Base-by-base conservation (phyloP, 1,284 basidiomycete genomes). In the Moesziomyces aphidis region DNA sequence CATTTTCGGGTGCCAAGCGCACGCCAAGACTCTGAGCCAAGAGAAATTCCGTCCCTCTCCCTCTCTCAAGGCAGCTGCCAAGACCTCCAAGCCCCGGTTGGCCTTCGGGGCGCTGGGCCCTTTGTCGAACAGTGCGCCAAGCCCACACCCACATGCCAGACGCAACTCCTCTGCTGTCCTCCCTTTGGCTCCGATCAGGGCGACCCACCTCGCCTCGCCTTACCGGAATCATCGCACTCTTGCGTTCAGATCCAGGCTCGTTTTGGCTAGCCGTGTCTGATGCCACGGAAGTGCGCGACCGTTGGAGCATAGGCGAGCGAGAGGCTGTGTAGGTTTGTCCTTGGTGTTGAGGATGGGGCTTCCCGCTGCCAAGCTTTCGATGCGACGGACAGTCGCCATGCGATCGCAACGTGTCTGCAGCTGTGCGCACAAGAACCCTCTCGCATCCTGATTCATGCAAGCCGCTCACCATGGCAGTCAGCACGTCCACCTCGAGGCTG, bases 21-120 rank as follows among this genome's bases (percentile, higher is more conserved):
- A 13, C 50, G 66, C 66, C 66, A 69, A 69, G 66, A 51, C 51
- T 49, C 52, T 46, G 47, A 19, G 58, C 54, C 66, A 56, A 69
- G 55, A 53, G 31, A 42, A 51, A 53, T 24, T 9, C n/a, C n/a
- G 36, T 39, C 36, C 17, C 36, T 39, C 36, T 39, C 21, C 26
- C 52, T 54, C 26, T 54, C 42, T 21, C 4, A 31, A 10, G 28
- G 7, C 28, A 34, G 11, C 43, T 55, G 53, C 53, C 45, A 46
- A 47, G 45, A 55, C 31, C 45, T 13, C 13, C 28, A 26, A 21
- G 26, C 43, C 19, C 4, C n/a, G 8, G 3, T 22, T 21, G n/a
- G 11, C 31, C 31, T 36, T 10, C 1, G 13, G 5, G 15, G 51
- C 39, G 26, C 19, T 31, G 31, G 15, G 21, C n/a, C 42, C 11